These are phyloP conservation scores for Pneumocystis wakefieldiae DNA, from an alignment of 1,139 yeast genomes.

Conservation along the genomic window DNA sequence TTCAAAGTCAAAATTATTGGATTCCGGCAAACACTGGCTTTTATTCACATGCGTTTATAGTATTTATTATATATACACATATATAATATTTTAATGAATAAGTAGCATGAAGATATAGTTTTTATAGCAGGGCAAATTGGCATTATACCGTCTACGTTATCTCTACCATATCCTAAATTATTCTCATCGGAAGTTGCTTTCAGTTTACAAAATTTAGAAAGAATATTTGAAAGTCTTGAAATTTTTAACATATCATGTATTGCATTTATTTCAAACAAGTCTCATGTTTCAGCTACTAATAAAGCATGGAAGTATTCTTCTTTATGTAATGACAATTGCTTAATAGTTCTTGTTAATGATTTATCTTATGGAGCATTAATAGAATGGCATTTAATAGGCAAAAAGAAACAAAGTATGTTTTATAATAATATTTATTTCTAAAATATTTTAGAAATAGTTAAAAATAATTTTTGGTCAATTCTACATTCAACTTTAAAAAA, in stretches of 20 bases:
- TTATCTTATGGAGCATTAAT: conserved; percentile 58
- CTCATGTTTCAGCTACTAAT: conserved; percentile 16
- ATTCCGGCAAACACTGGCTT: conserved; percentile 98
- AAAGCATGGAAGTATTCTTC: conserved; percentile 14
- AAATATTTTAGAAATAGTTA: not conserved
- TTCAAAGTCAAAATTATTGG: conserved; percentile 88
- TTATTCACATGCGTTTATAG: conserved; percentile 65
- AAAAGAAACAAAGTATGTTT: not conserved
- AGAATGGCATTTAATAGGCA: conserved; percentile 40
- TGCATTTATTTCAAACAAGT: not conserved
- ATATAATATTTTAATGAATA: not conserved
- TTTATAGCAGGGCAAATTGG: conserved; percentile 90
- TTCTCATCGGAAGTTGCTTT: conserved; percentile 31
- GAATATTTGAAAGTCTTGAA: conserved; percentile 44
- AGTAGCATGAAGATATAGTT: conserved; percentile 31
- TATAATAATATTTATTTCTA: not conserved
- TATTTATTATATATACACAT: not conserved
- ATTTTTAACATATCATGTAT: conserved; percentile 18
- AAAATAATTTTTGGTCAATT: not conserved
- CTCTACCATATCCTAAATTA: conserved; percentile 16
- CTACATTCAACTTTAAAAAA: not conserved
- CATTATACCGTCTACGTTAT: conserved; percentile 57
- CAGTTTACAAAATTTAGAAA: conserved; percentile 58
- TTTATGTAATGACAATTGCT: conserved; percentile 27
- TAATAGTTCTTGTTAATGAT: conserved; percentile 40